Evolutionary conservation across 2,329 filamentous ascomycete species (phyloP).

Genomic region (Colletotrichum tropicale): DNA sequence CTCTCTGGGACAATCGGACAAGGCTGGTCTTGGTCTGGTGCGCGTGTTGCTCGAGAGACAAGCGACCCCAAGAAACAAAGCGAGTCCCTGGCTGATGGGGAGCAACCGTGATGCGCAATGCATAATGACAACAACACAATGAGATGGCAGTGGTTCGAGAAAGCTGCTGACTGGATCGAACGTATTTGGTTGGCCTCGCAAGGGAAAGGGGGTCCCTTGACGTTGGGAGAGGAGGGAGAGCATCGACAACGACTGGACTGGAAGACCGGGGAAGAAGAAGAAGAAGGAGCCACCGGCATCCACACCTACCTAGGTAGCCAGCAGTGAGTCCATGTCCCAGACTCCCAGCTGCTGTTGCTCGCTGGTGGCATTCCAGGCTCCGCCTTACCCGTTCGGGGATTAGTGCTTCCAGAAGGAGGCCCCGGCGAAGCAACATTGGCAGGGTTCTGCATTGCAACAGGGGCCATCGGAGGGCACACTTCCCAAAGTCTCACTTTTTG

Average conservation of each 20-base stretch:
- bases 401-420: neutral
- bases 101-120: neutral
- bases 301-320: no score
- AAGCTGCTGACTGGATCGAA: neutral
- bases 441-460: slow-evolving; percentile 2
- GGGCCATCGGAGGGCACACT: neutral
- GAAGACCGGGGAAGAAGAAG: neutral
- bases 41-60: neutral
- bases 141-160: neutral
- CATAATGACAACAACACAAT: slow-evolving; percentile 8
- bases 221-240: neutral
- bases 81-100: neutral
- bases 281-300: neutral
- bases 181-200: slow-evolving; percentile 2
- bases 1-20: neutral
- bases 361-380: neutral
- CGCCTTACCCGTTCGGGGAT: neutral
- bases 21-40: neutral
- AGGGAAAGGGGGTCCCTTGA: neutral
- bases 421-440: neutral
- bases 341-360: neutral
- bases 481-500: neutral
- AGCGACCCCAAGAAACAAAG: neutral
- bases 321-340: neutral
- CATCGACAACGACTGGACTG: neutral